Evolutionary conservation across 139 green algal species (phyloP).

Genomic region (Picochlorum sp.): DNA sequence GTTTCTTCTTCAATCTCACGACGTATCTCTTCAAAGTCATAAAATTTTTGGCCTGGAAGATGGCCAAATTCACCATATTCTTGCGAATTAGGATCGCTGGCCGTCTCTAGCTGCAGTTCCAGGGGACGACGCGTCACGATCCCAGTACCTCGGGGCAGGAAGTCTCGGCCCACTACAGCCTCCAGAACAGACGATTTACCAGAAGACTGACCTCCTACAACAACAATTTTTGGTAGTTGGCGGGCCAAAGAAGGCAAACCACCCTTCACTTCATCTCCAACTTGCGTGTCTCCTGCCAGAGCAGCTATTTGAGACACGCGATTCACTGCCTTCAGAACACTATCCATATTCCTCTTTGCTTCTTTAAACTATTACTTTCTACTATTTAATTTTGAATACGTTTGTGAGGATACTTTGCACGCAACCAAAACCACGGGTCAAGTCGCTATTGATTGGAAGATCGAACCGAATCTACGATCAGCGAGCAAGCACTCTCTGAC

Average conservation of each 20-base stretch:
- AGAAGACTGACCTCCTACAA: constrained; percentile 84
- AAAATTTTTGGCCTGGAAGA: constrained; percentile 53
- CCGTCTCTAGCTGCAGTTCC: constrained; percentile 79
- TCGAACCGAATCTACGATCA: too few relatives aligned
- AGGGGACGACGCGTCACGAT: constrained; percentile 89
- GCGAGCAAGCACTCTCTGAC: too few relatives aligned
- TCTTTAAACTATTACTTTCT: neutral
- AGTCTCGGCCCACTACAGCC: constrained; percentile 86
- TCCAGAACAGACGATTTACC: constrained; percentile 93
- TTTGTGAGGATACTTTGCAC: too few relatives aligned
- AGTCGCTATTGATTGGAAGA: too few relatives aligned
- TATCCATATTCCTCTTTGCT: constrained; percentile 17
- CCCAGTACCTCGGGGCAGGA: constrained; percentile 83
- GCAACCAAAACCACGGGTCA: too few relatives aligned
- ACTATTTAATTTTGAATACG: neutral
- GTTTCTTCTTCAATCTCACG: constrained; percentile 91
- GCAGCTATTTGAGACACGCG: constrained; percentile 27
- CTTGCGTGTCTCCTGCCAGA: constrained; percentile 29
- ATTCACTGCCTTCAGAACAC: constrained; percentile 22
- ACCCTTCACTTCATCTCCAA: constrained; percentile 8
- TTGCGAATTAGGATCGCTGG: constrained; percentile 51
- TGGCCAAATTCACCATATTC: constrained; percentile 92
- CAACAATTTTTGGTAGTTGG: constrained; percentile 79
- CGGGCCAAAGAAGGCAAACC: constrained; percentile 62
- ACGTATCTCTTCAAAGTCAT: constrained; percentile 75